Base-by-base conservation (phyloP, 2,329 filamentous ascomycete genomes). In the Thermochaetoides dissita region DNA sequence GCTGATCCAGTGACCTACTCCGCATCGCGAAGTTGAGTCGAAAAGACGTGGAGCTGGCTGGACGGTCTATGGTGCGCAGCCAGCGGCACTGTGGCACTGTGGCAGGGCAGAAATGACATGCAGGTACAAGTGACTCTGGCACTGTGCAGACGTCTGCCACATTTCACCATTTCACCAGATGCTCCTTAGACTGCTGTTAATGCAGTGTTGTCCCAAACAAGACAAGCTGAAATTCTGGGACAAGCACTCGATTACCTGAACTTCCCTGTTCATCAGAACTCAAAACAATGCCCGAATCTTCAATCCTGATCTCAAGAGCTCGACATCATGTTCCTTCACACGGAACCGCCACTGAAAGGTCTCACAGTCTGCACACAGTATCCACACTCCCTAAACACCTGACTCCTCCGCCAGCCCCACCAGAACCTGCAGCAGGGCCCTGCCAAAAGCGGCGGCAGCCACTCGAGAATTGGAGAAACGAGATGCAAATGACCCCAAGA, bases 1-100 rank as follows among this genome's bases (percentile, higher is more conserved):
- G 30, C 29, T 42, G 40, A 40, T 46, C 47, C 38, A 39, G 42
- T 42, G 35, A 37, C 40, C 38, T 36, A 10, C 29, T 30, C 33
- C 10, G 30, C 33, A 30, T 38, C 44, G 34, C 24, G 30, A 33
- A 41, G 39, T 24, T 24, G 17, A 24, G 17, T 24, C 17, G 28
- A 33, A 33, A 37, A 40, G 37, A 38, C 34, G 38, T 44, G 41
- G 39, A 45, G 24, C 30, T 37, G 33, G 42, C 38, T 12, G 35
- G 31, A 12, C 33, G 36, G 12, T 32, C 34, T 11, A 40, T 6
- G 24, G 17, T 24, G 17, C 17, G 17, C 17, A 5, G 17, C 17
- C 17, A 24, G 17, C 17, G 17, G 17, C 17, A 24, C 17, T 24
- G 17, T 24, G 17, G 17, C 17, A 24, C 17, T 24, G 17, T 24